Conservation (phyloP, 306 rosid genomes). For the Malus sieversii region DNA sequence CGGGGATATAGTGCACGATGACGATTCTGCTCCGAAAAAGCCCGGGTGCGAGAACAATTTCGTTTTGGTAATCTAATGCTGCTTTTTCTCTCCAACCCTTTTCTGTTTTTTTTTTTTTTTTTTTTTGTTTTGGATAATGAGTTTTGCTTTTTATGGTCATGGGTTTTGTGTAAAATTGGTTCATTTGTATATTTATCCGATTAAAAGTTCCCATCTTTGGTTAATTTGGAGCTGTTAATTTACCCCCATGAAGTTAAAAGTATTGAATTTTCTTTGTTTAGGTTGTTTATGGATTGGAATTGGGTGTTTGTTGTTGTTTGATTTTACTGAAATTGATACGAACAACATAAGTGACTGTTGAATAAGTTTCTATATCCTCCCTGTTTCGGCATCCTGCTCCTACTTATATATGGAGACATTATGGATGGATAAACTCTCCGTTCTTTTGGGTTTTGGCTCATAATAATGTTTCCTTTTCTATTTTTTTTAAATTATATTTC, state of each 20-base stretch:
- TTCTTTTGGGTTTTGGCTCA: not conserved
- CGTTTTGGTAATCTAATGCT: slow-evolving; percentile 54
- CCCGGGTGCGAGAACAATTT: slow-evolving; percentile 87
- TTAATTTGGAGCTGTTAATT: not conserved
- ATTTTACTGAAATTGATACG: not conserved
- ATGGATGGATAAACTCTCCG: not conserved
- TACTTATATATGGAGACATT: not conserved
- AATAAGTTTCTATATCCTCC: not conserved
- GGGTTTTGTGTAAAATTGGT: slow-evolving; percentile 16
- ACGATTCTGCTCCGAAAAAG: slow-evolving; percentile 71
- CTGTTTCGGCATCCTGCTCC: not conserved
- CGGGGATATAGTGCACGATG: slow-evolving; percentile 77
- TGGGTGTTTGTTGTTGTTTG: not conserved
- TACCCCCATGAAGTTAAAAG: not conserved
- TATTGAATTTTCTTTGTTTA: not conserved
- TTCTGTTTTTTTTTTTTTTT: not conserved
- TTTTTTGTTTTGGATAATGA: slow-evolving; percentile 8
- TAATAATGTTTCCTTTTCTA: not conserved
- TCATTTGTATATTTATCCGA: not conserved
- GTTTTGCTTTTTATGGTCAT: slow-evolving; percentile 8
- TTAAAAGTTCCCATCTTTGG: not conserved
- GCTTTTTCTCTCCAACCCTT: slow-evolving; percentile 8
- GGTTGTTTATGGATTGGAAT: not conserved
- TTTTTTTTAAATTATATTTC: not conserved
- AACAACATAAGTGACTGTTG: not conserved